These are phyloP conservation scores for Trametes sp. DNA, from an alignment of 1,284 basidiomycete species.

Conservation along the genomic window DNA sequence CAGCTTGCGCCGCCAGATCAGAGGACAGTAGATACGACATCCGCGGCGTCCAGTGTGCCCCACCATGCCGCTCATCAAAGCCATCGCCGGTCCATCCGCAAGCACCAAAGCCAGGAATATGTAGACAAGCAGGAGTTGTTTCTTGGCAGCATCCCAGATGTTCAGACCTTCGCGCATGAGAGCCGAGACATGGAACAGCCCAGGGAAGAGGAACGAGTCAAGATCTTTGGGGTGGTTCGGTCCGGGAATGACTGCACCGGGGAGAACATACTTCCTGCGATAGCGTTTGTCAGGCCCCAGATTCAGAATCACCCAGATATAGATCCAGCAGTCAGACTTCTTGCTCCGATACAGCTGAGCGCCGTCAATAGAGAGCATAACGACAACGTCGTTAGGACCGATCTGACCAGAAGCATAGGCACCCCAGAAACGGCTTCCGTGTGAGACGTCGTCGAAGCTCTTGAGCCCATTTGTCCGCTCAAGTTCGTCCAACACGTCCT, in stretches of 20 bases:
- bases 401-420: not conserved
- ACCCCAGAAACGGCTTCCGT: conserved; percentile 1
- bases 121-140: conserved; percentile 8
- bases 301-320: conserved; percentile 32
- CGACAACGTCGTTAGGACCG: conserved; percentile 2
- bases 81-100: not conserved
- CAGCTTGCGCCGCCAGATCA: not conserved
- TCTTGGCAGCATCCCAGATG: conserved; percentile 28
- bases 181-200: conserved; percentile 33
- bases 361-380: conserved; percentile 34
- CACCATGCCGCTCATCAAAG: not conserved
- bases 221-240: conserved; percentile 36
- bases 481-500: conserved; percentile 1
- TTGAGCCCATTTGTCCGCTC: not conserved
- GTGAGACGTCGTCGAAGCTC: not conserved
- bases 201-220: conserved; percentile 34
- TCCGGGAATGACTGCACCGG: conserved; percentile 35
- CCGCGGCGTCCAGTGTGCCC: not conserved
- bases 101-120: not conserved
- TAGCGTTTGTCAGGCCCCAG: conserved; percentile 26
- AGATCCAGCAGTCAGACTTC: conserved; percentile 35
- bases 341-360: conserved; percentile 35
- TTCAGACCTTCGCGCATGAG: conserved; percentile 28
- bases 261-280: conserved; percentile 31
- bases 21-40: not conserved